Percentiles rank a stretch among this genome's conserved stretches.
Conservation (phyloP, 2,329 filamentous ascomycete genomes). For the Botryosphaeria dothidea region DNA sequence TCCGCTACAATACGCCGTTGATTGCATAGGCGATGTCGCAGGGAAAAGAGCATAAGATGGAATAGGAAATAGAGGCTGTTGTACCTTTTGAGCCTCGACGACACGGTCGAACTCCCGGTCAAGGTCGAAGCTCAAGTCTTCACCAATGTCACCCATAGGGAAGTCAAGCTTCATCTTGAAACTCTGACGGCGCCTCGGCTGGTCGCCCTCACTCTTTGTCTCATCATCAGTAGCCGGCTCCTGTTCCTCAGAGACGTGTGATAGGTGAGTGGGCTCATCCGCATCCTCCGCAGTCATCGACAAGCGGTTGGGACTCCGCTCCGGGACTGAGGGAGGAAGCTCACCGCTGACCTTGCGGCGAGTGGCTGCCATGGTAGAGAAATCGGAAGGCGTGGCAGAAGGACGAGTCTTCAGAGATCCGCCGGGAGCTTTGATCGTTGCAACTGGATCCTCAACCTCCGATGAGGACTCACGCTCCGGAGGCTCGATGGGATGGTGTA, state of each 20-base stretch:
- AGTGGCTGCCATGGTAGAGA: constrained; percentile 80
- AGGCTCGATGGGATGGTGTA: constrained; percentile 68
- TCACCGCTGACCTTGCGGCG: constrained; percentile 83
- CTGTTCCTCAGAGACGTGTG: constrained; percentile 23
- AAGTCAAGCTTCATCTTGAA: constrained; percentile 71
- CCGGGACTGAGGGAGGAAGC: constrained; percentile 47
- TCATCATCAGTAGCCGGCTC: constrained; percentile 34
- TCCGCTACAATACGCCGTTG: neutral
- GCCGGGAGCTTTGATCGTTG: constrained; percentile 86
- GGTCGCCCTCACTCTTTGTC: constrained; percentile 22
- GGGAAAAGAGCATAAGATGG: constrained; percentile 10
- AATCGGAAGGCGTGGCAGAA: constrained; percentile 83
- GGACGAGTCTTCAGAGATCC: constrained; percentile 86
- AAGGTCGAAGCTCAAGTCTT: constrained; percentile 80
- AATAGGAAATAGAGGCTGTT: constrained; percentile 35
- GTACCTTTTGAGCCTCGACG: constrained; percentile 96
- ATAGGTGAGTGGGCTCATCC: constrained; percentile 10
- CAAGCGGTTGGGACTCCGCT: constrained; percentile 39
- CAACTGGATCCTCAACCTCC: constrained; percentile 71
- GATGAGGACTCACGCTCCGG: constrained; percentile 39
- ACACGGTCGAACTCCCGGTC: constrained; percentile 93
- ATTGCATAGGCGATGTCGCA: neutral
- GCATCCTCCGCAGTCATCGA: constrained; percentile 29
- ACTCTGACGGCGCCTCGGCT: constrained; percentile 32
- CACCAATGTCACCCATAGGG: constrained; percentile 68